phyloP scores from a whole-genome alignment of 2,329 filamentous ascomycete genomes.

The Talaromyces atroroseus region DNA sequence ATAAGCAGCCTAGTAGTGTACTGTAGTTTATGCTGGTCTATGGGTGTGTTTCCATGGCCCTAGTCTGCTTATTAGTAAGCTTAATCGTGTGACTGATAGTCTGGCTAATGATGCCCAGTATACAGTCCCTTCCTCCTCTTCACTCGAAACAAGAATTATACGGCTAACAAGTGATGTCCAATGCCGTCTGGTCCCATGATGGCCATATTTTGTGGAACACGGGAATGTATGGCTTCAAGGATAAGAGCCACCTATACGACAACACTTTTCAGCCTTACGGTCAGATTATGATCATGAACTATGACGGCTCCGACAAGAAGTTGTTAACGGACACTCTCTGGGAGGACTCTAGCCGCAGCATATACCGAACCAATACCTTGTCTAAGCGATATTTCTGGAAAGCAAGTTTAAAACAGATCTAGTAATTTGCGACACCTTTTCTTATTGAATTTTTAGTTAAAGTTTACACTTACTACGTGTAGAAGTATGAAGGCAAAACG shows the following conservation, averaged over 20 bases:
- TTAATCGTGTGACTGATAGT: background rate
- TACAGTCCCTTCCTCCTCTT: background rate
- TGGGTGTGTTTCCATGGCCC: too few relatives aligned
- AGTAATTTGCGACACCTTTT: too few relatives aligned
- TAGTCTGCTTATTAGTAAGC: background rate
- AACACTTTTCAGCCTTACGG: background rate
- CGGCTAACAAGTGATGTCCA: background rate
- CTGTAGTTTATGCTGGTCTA: too few relatives aligned
- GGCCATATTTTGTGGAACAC: conserved; percentile 38
- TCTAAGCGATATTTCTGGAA: background rate
- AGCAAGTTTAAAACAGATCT: too few relatives aligned
- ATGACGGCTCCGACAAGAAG: conserved; percentile 33
- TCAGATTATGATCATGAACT: conserved; percentile 27
- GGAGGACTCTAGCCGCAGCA: conserved; percentile 29
- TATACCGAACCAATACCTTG: conserved; percentile 15
- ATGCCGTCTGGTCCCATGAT: conserved; percentile 40
- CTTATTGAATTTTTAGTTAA: too few relatives aligned
- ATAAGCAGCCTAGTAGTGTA: too few relatives aligned
- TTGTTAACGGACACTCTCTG: conserved; percentile 26
- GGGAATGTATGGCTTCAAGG: conserved; percentile 42
- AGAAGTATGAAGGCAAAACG: too few relatives aligned
- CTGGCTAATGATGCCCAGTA: background rate
- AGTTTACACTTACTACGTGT: too few relatives aligned
- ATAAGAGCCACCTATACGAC: conserved; percentile 39
- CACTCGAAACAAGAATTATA: background rate